A percentile compares a stretch with the other conserved stretches of the same genome.
Evolutionary conservation across 768 basidiomycete genomes (phyloP).

Genomic region (Leccinum fibrillosum): DNA sequence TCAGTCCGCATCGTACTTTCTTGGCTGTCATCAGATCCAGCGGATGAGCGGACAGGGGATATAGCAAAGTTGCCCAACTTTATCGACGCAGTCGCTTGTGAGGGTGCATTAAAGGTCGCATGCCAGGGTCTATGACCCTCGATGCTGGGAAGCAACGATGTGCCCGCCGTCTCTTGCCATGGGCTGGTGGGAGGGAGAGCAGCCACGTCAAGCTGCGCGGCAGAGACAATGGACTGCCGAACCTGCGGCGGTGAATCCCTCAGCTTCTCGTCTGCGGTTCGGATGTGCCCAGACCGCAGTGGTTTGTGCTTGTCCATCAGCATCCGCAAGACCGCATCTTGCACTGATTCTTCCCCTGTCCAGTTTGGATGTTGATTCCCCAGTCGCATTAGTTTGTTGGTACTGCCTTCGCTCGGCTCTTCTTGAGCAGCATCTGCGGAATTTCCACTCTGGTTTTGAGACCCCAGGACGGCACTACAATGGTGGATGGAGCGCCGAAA

Average conservation of each 20-base stretch:
- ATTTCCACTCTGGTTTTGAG: slow-evolving; percentile 37
- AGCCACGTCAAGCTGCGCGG: not conserved
- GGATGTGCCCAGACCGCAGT: slow-evolving; percentile 55
- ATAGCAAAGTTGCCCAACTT: slow-evolving; percentile 47
- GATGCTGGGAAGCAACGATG: slow-evolving; percentile 52
- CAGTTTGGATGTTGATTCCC: slow-evolving; percentile 61
- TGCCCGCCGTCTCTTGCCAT: slow-evolving; percentile 30
- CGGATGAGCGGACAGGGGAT: slow-evolving; percentile 13
- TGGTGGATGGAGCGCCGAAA: not conserved
- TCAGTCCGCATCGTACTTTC: slow-evolving; percentile 43
- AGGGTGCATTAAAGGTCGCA: slow-evolving; percentile 61
- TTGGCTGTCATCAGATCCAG: slow-evolving; percentile 23
- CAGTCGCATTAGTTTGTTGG: slow-evolving; percentile 25
- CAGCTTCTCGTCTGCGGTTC: slow-evolving; percentile 65
- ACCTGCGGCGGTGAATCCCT: slow-evolving; percentile 46
- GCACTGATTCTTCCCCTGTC: slow-evolving; percentile 71
- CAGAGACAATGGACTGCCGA: slow-evolving; percentile 9
- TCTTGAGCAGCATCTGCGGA: slow-evolving; percentile 55
- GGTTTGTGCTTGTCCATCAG: slow-evolving; percentile 86
- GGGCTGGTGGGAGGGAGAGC: slow-evolving; percentile 1
- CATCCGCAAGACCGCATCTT: slow-evolving; percentile 78
- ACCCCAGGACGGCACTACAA: slow-evolving; percentile 3
- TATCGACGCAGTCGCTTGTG: slow-evolving; percentile 50
- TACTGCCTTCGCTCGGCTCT: slow-evolving; percentile 7
- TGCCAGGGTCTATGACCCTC: slow-evolving; percentile 68